Evolutionary conservation across 2,329 filamentous ascomycete species (phyloP), one percentile per base, ranked within the genome.

Genomic region (Aureobasidium sp.): DNA sequence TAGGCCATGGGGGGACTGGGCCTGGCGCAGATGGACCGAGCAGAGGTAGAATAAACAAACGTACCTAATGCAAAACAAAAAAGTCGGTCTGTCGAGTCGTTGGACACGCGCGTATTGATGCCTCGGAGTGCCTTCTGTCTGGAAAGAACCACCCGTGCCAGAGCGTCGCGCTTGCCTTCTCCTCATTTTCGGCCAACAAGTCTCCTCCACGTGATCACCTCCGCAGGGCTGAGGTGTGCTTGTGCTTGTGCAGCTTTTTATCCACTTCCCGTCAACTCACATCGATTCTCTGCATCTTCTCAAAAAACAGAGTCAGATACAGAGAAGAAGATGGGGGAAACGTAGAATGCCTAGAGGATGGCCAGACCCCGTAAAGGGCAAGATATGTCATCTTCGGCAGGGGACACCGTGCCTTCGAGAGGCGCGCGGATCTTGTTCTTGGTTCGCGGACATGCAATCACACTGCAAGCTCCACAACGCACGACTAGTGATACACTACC

Each of bases 401-500:
- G 57, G 44, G 26, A 48, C 43, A 61, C 57, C 36, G 57, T 61
- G 46, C 59, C 59, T 44, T 44, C 47, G 32, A 56, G 32, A 62
- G 59, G 59, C 59, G 59, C 48, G 48, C 60, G 60, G 60, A 62
- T 62, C 60, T 62, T 56, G 60, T 56, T 62, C 50, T 53, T 53
- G 50, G 60, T 39, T 56, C 60, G 51, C 39, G 24, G 24, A 26
- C 48, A 62, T 62, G 57, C 46, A 60, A 60, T 60, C 57, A 60
- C 44, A 60, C 43, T 50, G 56, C 32, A 47, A 43, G 41, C 57
- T 60, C 57, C 57, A 60, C 57, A 60, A 60, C 57, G 52, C 57
- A 51, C 57, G 32, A 60, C 44, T 60, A 50, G 46, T 60, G 46
- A 60, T 60, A 50, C 46, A 50, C 57, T 60, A 60, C 46, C 36